Conservation (phyloP, 202 grass and related monocot genomes). For the Musa balbisiana region DNA sequence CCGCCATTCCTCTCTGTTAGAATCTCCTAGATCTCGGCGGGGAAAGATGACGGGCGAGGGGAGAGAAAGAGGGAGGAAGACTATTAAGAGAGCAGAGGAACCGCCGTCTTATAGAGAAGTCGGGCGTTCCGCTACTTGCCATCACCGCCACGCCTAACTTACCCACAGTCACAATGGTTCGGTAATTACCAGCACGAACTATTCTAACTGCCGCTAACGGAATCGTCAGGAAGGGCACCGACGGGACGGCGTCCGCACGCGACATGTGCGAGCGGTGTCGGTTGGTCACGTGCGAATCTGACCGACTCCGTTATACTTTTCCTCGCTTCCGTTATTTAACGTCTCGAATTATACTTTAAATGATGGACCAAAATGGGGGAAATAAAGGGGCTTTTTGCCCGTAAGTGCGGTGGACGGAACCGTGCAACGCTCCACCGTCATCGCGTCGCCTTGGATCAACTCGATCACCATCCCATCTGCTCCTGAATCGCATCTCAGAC, state of each 20-base stretch:
- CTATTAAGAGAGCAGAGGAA: constrained; percentile 1
- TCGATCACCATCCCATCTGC: no score
- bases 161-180: constrained; percentile 16
- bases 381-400: no score
- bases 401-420: no score
- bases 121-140: no score
- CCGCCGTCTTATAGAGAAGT: constrained; percentile 27
- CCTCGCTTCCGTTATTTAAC: neutral
- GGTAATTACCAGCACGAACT: neutral
- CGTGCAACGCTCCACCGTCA: no score
- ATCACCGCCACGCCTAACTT: neutral
- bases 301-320: no score
- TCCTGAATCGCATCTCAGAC: no score
- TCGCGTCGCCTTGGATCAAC: no score
- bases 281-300: constrained; percentile 22
- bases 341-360: no score
- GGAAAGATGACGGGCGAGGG: neutral
- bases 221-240: neutral
- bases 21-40: neutral
- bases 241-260: neutral
- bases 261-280: constrained; percentile 28
- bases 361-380: no score
- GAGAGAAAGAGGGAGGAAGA: neutral
- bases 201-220: constrained; percentile 24
- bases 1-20: constrained; percentile 4